These are phyloP conservation scores for Yarrowia divulgata DNA, from an alignment of 805 yeast species.

Conservation along the genomic window DNA sequence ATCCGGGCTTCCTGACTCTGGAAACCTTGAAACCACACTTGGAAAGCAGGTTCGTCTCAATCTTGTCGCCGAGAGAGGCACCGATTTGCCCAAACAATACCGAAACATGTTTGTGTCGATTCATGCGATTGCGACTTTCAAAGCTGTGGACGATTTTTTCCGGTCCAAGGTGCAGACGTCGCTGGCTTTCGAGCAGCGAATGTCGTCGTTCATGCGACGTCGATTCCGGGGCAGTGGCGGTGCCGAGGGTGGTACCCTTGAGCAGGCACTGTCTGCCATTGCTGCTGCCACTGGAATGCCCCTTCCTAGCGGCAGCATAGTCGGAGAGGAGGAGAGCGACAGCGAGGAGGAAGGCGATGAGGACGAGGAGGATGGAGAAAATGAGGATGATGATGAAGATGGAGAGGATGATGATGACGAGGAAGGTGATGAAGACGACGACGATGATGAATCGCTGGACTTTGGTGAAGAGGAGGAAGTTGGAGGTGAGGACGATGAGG, in stretches of 20 bases:
- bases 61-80: conserved; percentile 52
- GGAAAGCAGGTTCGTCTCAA: conserved; percentile 73
- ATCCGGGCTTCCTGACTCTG: conserved; percentile 51
- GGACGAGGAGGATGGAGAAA: conserved; percentile 41
- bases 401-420: conserved; percentile 41
- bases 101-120: conserved; percentile 52
- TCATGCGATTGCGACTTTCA: conserved; percentile 63
- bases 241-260: conserved; percentile 36
- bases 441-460: conserved; percentile 7
- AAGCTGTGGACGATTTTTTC: conserved; percentile 56
- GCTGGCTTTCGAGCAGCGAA: conserved; percentile 22
- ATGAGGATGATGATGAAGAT: conserved; percentile 33
- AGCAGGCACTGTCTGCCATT: conserved; percentile 42
- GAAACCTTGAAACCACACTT: conserved; percentile 51
- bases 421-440: conserved; percentile 37
- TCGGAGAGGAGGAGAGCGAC: conserved; percentile 6
- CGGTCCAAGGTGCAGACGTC: conserved; percentile 50
- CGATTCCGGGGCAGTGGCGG: conserved; percentile 20
- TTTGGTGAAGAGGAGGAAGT: conserved; percentile 27
- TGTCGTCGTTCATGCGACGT: conserved; percentile 25
- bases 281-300: conserved; percentile 42
- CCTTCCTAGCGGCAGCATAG: conserved; percentile 16
- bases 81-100: conserved; percentile 35
- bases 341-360: conserved; percentile 9
- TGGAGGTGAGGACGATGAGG: conserved; percentile 41